phyloP scores from a whole-genome alignment of 176 grass and related monocot species.

The Eleusine indica region DNA sequence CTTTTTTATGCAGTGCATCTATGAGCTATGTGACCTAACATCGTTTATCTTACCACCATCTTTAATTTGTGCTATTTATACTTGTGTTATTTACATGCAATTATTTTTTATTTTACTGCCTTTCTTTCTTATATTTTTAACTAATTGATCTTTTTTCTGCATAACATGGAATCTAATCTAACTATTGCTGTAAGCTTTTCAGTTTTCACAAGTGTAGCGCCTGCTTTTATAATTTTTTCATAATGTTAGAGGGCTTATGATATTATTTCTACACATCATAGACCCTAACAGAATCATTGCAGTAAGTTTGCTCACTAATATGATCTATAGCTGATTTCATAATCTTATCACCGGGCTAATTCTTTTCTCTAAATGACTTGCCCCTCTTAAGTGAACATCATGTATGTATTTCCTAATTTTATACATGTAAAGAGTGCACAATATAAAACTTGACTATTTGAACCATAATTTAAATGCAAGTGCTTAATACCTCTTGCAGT shows the following conservation, averaged over 20 bases:
- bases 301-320: slow-evolving; percentile 1
- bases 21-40: neutral
- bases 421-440: neutral
- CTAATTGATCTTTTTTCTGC: neutral
- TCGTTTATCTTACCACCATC: neutral
- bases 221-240: neutral
- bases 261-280: slow-evolving; percentile 5
- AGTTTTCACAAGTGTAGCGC: neutral
- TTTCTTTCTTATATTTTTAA: neutral
- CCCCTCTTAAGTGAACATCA: too few species aligned
- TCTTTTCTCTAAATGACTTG: too few species aligned
- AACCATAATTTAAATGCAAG: slow-evolving; percentile 21
- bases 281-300: neutral
- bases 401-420: neutral
- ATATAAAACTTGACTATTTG: neutral
- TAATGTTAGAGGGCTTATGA: neutral
- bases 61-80: slow-evolving; percentile 1
- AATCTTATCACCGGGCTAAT: neutral
- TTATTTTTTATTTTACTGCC: neutral
- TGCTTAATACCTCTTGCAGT: neutral
- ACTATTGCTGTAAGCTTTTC: neutral
- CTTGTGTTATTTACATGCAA: neutral
- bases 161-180: too few species aligned
- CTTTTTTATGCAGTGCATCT: neutral
- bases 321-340: neutral